Evolutionary conservation across 148 eudicot species (phyloP).

Genomic region (Heliamphora exappendiculata): DNA sequence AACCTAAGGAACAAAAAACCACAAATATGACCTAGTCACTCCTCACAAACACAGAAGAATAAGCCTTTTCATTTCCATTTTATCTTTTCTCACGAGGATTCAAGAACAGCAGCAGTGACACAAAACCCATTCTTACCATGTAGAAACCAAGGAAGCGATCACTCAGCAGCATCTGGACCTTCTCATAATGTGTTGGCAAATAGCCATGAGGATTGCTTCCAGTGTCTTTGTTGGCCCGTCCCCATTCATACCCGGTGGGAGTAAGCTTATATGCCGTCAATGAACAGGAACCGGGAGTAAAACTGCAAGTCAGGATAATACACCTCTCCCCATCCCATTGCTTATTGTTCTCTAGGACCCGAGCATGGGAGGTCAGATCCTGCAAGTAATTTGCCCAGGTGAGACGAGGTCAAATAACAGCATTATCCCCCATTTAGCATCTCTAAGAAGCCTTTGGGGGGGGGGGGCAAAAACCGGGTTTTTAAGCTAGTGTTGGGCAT

Average conservation of each 20-base stretch:
- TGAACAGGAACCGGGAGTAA: constrained; percentile 97
- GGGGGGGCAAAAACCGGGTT: too few relatives aligned
- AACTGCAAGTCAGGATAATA: constrained; percentile 91
- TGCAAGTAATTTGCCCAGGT: constrained; percentile 17
- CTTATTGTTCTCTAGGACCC: constrained; percentile 74
- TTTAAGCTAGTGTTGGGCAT: too few relatives aligned
- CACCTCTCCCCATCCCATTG: constrained; percentile 99
- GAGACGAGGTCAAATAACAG: constrained; percentile 6
- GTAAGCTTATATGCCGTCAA: constrained; percentile 96
- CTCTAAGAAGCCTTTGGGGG: too few relatives aligned
- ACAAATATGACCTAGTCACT: background rate
- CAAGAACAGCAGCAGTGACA: background rate
- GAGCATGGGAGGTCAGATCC: constrained; percentile 91
- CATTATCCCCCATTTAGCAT: too few relatives aligned
- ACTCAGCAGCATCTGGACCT: constrained; percentile 98
- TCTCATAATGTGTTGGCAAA: constrained; percentile 94
- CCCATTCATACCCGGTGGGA: constrained; percentile 97
- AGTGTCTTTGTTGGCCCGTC: constrained; percentile 75
- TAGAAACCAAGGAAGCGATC: constrained; percentile 98
- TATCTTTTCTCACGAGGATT: background rate
- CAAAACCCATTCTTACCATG: constrained; percentile 50
- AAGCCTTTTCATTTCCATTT: background rate
- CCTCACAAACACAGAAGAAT: background rate
- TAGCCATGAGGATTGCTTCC: constrained; percentile 94
- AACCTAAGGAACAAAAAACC: constrained; percentile 25